Conservation (phyloP, 176 grass and related monocot genomes). For the Oryza meyeriana region DNA sequence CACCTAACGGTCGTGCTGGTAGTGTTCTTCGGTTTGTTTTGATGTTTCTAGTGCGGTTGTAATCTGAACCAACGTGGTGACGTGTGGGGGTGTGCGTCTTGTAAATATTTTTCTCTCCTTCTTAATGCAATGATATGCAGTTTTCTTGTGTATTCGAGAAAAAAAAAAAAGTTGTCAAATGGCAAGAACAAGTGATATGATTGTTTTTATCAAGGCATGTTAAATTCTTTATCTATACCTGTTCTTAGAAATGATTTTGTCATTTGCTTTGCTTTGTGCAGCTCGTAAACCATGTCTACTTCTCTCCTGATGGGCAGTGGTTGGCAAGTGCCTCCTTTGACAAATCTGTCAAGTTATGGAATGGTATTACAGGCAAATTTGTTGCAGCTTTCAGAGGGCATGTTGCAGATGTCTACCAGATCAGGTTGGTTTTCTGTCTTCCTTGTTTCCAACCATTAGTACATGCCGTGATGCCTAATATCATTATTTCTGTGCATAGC, state of each 20-base stretch:
- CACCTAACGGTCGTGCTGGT: no score
- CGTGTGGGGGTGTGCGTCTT: no score
- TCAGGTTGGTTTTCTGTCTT: constrained; percentile 45
- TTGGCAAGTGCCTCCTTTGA: constrained; percentile 97
- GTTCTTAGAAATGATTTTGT: background rate
- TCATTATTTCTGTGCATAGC: constrained; percentile 40
- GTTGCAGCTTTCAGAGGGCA: constrained; percentile 85
- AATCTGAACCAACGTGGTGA: no score
- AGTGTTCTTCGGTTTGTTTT: no score
- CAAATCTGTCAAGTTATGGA: constrained; percentile 97
- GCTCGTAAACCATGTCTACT: constrained; percentile 99
- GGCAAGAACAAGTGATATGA: background rate
- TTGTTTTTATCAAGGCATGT: background rate
- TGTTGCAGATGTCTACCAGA: constrained; percentile 92
- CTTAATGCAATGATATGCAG: no score
- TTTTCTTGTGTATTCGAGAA: no score
- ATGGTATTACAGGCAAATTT: constrained; percentile 91
- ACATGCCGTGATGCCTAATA: constrained; percentile 7
- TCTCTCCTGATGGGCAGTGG: constrained; percentile 99
- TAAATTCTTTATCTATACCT: background rate
- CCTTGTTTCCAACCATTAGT: background rate
- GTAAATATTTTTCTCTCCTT: no score
- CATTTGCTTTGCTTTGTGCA: constrained; percentile 39
- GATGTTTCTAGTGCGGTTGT: no score
- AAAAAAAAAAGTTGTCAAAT: background rate